Evolutionary conservation across 2,329 filamentous ascomycete genomes (phyloP).

Genomic region (Diaporthe nobilis): DNA sequence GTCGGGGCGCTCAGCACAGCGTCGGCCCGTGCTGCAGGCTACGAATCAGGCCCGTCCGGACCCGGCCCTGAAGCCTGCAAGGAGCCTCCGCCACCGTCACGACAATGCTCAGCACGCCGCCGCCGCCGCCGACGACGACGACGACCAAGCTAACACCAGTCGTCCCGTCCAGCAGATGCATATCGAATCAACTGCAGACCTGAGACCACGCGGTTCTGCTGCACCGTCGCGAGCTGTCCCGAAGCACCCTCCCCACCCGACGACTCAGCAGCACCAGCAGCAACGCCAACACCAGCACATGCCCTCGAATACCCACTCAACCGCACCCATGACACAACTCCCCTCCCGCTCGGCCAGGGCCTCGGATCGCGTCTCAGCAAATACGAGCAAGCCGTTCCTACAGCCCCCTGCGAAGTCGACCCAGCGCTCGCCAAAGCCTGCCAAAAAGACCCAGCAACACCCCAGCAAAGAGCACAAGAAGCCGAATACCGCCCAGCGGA

Average conservation of each 20-base stretch:
- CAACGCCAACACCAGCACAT: constrained; percentile 4
- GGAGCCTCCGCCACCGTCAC: constrained; percentile 30
- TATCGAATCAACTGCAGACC: constrained; percentile 3
- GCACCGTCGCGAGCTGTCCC: constrained; percentile 30
- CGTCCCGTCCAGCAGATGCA: constrained; percentile 32
- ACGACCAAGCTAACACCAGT: constrained; percentile 16
- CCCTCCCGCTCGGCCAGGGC: constrained; percentile 35
- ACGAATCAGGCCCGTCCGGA: constrained; percentile 38
- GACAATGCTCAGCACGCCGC: not conserved
- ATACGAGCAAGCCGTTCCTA: constrained; percentile 39
- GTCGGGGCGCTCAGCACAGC: constrained; percentile 28
- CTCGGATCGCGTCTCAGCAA: constrained; percentile 39
- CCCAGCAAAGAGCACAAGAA: constrained; percentile 47
- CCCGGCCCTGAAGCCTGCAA: constrained; percentile 32
- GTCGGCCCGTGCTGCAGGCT: constrained; percentile 40
- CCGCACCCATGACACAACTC: constrained; percentile 36
- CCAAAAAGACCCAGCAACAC: constrained; percentile 39
- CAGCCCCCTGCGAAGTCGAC: constrained; percentile 18
- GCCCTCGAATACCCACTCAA: constrained; percentile 1
- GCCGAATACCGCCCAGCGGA: constrained; percentile 71
- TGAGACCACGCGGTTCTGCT: constrained; percentile 33
- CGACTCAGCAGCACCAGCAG: not conserved
- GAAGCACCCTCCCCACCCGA: constrained; percentile 24
- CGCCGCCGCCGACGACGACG: not conserved
- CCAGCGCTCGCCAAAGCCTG: constrained; percentile 23